Evolutionary conservation across 371 early-diverging fungal species (phyloP), one percentile per base, ranked within the genome.

Genomic region (Rhizomucor pusillus): DNA sequence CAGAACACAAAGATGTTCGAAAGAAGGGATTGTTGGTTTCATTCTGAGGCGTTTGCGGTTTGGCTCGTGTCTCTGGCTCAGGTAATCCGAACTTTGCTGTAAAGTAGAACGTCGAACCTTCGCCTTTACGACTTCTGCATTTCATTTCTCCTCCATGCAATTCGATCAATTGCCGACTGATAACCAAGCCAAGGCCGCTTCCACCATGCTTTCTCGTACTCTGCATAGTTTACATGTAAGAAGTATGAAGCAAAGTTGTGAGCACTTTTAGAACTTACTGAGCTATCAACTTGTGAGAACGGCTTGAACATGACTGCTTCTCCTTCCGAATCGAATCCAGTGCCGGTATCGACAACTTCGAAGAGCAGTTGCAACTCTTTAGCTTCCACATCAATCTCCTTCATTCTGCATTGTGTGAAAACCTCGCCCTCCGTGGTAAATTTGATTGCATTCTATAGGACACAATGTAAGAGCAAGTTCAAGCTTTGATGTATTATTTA

Each of bases 281-380:
- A 86, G 48, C 80, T 76, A 46, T 84, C 84, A 7, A 82, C 81
- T 60, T 86, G 86, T 0, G 84, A 83, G 44, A 83, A 86, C 0
- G 86, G 86, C 48, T 86, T 83, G 60, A 86, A 86, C 82, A 86
- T 85, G 39, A 82, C 77, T 1, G 81, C 76, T 40, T 83, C 80
- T 34, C 78, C 85, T 2, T 71, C 60, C 5, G 81, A 66, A 56
- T 85, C 81, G 57, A 85, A 85, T 11, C 86, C 86, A 33, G 81
- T 60, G 34, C 86, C 86, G 3, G 86, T 83, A 59, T 85, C 86
- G 6, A 82, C 68, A 10, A 85, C 82, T 52, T 82, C 86, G 65
- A 85, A 85, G 44, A 79, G 60, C 35, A 85, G 59, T 6, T 61
- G 75, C 48, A 82, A 54, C 49, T 62, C 64, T 9, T 62, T 60